Conservation (phyloP, 768 basidiomycete species). For the Panaeolus papilionaceus region DNA sequence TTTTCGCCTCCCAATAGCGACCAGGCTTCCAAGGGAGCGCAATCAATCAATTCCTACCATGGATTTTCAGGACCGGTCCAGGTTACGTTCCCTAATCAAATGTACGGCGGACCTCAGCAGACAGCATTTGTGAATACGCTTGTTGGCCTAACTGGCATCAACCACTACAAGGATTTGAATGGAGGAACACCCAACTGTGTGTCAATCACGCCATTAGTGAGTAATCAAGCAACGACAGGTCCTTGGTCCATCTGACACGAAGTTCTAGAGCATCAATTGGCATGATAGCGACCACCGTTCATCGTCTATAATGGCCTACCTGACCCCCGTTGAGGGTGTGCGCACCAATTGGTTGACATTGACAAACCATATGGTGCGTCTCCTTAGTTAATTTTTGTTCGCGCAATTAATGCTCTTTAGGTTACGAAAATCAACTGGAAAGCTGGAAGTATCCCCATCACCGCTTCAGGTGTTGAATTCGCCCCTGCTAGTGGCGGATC, state of each 20-base stretch:
- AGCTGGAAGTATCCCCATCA: slow-evolving; percentile 40
- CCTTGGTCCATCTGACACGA: background rate
- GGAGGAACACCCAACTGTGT: slow-evolving; percentile 63
- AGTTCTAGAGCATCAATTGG: slow-evolving; percentile 49
- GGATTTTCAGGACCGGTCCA: slow-evolving; percentile 60
- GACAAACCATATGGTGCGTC: slow-evolving; percentile 42
- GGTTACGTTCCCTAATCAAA: slow-evolving; percentile 55
- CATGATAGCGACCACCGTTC: slow-evolving; percentile 57
- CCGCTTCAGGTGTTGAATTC: slow-evolving; percentile 54
- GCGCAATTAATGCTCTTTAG: slow-evolving; percentile 25
- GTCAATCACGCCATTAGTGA: slow-evolving; percentile 57
- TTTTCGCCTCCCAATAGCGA: slow-evolving; percentile 53
- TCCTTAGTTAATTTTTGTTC: background rate
- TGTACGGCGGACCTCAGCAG: slow-evolving; percentile 66
- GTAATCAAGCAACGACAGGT: slow-evolving; percentile 19
- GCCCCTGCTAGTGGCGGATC: slow-evolving; percentile 43
- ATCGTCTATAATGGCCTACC: slow-evolving; percentile 59
- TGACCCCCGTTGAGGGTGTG: slow-evolving; percentile 54
- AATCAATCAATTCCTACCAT: slow-evolving; percentile 54
- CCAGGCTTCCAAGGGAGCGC: slow-evolving; percentile 53
- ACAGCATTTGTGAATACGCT: slow-evolving; percentile 54
- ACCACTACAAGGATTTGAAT: slow-evolving; percentile 55
- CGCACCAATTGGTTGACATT: slow-evolving; percentile 59
- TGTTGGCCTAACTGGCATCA: slow-evolving; percentile 53
- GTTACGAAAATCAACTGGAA: slow-evolving; percentile 53